These are phyloP conservation scores for Verticillium nubilum DNA, from an alignment of 2,329 filamentous ascomycete species.

Conservation along the genomic window DNA sequence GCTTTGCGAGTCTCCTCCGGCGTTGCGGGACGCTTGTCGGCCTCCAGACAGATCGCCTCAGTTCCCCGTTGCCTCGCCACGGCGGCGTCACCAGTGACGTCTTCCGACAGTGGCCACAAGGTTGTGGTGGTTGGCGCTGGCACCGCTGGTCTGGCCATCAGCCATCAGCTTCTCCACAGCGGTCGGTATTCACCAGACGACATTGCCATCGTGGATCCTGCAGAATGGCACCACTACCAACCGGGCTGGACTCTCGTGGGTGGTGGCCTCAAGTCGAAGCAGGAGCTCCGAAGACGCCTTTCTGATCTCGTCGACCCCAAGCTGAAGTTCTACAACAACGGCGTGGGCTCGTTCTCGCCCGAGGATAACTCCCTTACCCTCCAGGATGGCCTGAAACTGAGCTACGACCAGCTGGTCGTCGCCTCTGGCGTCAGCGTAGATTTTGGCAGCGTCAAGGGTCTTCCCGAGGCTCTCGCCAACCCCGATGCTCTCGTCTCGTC, in stretches of 20 bases:
- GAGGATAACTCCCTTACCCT: conserved; percentile 52
- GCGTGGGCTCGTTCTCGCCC: conserved; percentile 45
- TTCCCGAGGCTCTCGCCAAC: conserved; percentile 50
- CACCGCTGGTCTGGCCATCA: conserved; percentile 58
- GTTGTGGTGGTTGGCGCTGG: conserved; percentile 65
- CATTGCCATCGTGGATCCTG: conserved; percentile 60
- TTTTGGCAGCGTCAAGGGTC: conserved; percentile 44
- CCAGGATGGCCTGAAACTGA: conserved; percentile 46
- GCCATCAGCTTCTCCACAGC: conserved; percentile 59
- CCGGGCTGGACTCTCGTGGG: conserved; percentile 66
- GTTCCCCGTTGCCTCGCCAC: conserved; percentile 13
- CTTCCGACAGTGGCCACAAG: conserved; percentile 45
- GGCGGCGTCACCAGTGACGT: conserved; percentile 20
- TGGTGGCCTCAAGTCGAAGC: conserved; percentile 57
- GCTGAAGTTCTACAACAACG: conserved; percentile 52
- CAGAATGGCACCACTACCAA: conserved; percentile 61
- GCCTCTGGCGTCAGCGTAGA: conserved; percentile 51
- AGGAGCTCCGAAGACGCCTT: conserved; percentile 49
- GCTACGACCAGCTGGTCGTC: conserved; percentile 61
- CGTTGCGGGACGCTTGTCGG: not conserved
- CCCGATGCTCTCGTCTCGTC: conserved; percentile 43
- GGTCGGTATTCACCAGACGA: conserved; percentile 53
- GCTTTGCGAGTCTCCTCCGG: not conserved
- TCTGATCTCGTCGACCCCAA: conserved; percentile 50
- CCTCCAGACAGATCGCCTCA: not conserved